Conservation (phyloP, 805 yeast genomes). For the Nakazawaea anatomiae region DNA sequence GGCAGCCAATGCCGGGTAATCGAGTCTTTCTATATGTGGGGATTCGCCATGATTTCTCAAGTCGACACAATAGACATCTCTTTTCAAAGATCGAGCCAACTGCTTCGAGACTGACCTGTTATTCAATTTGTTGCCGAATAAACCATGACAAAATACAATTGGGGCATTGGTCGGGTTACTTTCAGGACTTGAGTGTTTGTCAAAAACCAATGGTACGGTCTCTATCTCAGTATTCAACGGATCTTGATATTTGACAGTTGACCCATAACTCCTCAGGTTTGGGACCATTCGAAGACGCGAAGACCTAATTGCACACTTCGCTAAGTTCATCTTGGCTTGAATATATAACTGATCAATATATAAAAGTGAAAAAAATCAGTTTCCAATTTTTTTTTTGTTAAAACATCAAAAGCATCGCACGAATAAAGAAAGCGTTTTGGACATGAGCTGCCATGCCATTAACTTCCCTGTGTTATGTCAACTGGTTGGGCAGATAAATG, state of each 20-base stretch:
- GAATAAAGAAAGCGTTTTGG: no score
- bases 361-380: no score
- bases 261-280: neutral
- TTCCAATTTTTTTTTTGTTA: no score
- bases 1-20: slow-evolving; percentile 75
- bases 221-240: slow-evolving; percentile 5
- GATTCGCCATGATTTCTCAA: slow-evolving; percentile 91
- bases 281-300: neutral
- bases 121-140: slow-evolving; percentile 81
- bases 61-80: slow-evolving; percentile 69
- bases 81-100: slow-evolving; percentile 36
- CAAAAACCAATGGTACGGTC: slow-evolving; percentile 13
- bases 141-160: slow-evolving; percentile 76
- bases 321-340: neutral
- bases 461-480: no score
- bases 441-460: no score
- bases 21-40: slow-evolving; percentile 67
- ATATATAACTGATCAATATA: no score
- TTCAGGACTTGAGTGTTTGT: slow-evolving; percentile 8
- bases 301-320: neutral
- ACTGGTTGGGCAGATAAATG: no score
- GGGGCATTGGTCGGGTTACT: slow-evolving; percentile 33
- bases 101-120: slow-evolving; percentile 73
- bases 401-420: no score
- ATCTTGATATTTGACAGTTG: neutral